phyloP scores from a whole-genome alignment of 73 alveolate genomes.

The Symbiodinium natans region DNA sequence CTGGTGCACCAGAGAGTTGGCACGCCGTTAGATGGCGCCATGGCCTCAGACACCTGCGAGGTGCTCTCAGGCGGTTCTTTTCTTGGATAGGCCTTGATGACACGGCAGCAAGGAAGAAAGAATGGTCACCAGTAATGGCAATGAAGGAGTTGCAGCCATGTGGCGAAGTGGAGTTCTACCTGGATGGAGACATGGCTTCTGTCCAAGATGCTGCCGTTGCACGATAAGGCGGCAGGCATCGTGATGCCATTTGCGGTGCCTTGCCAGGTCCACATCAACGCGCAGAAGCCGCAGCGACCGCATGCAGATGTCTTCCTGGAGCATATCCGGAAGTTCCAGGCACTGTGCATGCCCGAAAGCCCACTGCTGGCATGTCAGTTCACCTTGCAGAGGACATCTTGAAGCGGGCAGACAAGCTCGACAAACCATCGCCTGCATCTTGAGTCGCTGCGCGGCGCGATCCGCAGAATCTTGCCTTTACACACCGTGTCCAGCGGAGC shows the following conservation, averaged over 20 bases:
- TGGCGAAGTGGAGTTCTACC: slow-evolving; percentile 92
- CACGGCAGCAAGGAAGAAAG: not conserved
- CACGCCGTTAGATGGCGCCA: slow-evolving; percentile 75
- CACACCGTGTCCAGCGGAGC: not conserved
- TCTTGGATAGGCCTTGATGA: no score
- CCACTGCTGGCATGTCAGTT: not conserved
- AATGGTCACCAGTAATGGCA: not conserved
- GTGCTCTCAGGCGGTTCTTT: not conserved
- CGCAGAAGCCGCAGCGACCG: slow-evolving; percentile 93
- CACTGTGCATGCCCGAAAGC: not conserved
- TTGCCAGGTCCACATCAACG: slow-evolving; percentile 81
- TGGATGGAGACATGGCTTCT: slow-evolving; percentile 82
- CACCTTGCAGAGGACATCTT: slow-evolving; percentile 40
- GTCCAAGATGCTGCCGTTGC: not conserved
- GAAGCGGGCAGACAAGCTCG: slow-evolving; percentile 64
- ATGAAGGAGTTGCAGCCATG: slow-evolving; percentile 46
- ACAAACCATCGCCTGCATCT: not conserved
- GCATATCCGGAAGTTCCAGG: slow-evolving; percentile 90
- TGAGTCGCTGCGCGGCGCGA: slow-evolving; percentile 20
- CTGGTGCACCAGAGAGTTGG: slow-evolving; percentile 80
- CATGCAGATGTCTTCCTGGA: slow-evolving; percentile 91
- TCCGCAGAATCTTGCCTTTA: not conserved
- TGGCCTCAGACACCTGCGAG: not conserved
- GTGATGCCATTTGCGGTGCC: not conserved
- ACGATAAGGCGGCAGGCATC: not conserved